Percentiles rank a stretch among this genome's conserved stretches.
Conservation (phyloP, 148 eudicot genomes). For the Dianthus caryophyllus region DNA sequence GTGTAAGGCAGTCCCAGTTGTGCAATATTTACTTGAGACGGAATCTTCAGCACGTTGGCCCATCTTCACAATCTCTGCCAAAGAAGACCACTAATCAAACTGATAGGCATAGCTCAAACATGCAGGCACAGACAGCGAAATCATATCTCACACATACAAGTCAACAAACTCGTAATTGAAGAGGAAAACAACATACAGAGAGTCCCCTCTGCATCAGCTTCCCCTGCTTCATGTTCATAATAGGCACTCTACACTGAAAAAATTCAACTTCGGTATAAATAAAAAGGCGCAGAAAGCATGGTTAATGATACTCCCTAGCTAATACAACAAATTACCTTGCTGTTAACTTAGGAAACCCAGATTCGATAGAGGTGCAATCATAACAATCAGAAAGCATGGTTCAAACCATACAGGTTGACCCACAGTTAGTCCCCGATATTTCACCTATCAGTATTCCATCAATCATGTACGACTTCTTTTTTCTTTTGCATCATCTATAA, state of each 20-base stretch:
- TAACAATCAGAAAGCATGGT: background rate
- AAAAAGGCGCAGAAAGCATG: background rate
- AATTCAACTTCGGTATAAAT: background rate
- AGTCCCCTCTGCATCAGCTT: slow-evolving; percentile 53
- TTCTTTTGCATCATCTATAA: slow-evolving; percentile 31
- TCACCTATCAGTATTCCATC: background rate
- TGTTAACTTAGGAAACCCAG: background rate
- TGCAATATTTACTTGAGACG: slow-evolving; percentile 23
- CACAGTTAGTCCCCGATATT: background rate
- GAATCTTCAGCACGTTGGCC: slow-evolving; percentile 32
- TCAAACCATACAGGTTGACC: background rate
- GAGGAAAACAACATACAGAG: slow-evolving; percentile 44
- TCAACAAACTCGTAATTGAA: background rate
- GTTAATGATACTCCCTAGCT: background rate
- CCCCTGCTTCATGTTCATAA: slow-evolving; percentile 55
- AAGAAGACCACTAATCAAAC: background rate
- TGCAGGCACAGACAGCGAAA: background rate
- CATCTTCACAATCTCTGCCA: slow-evolving; percentile 30
- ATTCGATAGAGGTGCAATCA: background rate
- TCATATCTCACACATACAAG: background rate
- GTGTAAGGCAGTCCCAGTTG: slow-evolving; percentile 3
- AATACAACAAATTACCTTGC: background rate
- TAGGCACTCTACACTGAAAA: slow-evolving; percentile 43
- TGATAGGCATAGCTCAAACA: slow-evolving; percentile 3
- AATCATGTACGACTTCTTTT: slow-evolving; percentile 19